Percentiles rank a stretch among this genome's conserved stretches.
Conservation (phyloP, 495 filamentous ascomycete genomes). For the Pyronema omphalodes region DNA sequence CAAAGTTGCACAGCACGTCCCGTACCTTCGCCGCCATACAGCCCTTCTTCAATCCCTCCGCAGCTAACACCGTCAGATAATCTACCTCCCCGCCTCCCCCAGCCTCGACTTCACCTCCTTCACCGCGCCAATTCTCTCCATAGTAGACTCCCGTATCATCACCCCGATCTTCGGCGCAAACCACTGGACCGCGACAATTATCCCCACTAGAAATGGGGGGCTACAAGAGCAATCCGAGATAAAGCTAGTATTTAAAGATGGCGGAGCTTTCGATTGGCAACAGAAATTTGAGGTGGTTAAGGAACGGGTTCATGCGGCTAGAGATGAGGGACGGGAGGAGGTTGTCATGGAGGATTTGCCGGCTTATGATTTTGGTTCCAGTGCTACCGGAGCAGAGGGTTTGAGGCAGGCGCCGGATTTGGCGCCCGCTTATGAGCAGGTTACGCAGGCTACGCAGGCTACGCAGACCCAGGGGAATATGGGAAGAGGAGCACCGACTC, state of each 20-base stretch:
- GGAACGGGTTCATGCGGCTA: slow-evolving; percentile 60
- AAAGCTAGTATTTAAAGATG: slow-evolving; percentile 81
- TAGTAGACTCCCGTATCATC: slow-evolving; percentile 74
- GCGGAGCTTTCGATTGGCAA: slow-evolving; percentile 84
- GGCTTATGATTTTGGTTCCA: slow-evolving; percentile 41
- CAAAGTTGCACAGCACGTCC: no score
- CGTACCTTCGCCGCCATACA: no score
- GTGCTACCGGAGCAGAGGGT: not conserved
- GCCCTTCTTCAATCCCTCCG: no score
- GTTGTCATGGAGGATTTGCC: slow-evolving; percentile 40
- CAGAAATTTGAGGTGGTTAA: slow-evolving; percentile 66
- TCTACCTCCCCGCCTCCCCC: not conserved
- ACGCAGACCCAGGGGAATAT: no score
- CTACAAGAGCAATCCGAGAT: slow-evolving; percentile 61
- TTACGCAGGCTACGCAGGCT: slow-evolving; percentile 11
- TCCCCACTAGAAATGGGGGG: slow-evolving; percentile 67
- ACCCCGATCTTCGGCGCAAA: slow-evolving; percentile 95
- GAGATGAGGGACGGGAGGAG: slow-evolving; percentile 30
- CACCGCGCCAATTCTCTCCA: slow-evolving; percentile 64
- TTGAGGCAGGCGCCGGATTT: no score
- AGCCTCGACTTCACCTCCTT: slow-evolving; percentile 55
- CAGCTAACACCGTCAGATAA: not conserved
- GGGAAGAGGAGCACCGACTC: slow-evolving; percentile 2
- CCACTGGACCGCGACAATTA: slow-evolving; percentile 63
- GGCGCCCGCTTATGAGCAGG: not conserved